Conservation (phyloP, 2,329 filamentous ascomycete species). For the Trichoderma afroharzianum region DNA sequence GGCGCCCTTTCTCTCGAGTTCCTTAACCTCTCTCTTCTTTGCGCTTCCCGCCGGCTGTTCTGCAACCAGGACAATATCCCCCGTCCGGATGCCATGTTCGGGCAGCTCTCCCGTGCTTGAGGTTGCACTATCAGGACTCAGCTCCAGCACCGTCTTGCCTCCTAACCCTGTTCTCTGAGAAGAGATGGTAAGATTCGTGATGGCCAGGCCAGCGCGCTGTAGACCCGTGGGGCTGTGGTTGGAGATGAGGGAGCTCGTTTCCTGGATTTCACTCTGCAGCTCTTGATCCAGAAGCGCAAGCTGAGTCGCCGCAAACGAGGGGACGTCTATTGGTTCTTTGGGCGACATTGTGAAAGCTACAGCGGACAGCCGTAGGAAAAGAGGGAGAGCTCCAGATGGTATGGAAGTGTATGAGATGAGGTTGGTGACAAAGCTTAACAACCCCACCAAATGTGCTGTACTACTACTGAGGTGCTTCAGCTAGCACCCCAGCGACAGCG, state of each 20-base stretch:
- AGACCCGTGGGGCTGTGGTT: conserved; percentile 66
- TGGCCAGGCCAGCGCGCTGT: conserved; percentile 72
- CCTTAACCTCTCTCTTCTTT: conserved; percentile 68
- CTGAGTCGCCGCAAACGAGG: conserved; percentile 67
- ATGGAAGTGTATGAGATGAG: not conserved
- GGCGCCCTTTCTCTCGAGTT: conserved; percentile 64
- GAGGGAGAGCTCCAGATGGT: not conserved
- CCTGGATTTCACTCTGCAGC: conserved; percentile 66
- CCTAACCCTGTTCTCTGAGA: conserved; percentile 85
- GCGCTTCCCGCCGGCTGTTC: conserved; percentile 71
- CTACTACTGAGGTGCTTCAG: too few species aligned
- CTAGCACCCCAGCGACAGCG: not conserved
- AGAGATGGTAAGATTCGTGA: conserved; percentile 69
- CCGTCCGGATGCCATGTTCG: conserved; percentile 71
- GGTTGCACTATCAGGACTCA: conserved; percentile 69
- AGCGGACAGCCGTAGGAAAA: not conserved
- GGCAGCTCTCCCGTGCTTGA: conserved; percentile 54
- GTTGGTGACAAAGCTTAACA: not conserved
- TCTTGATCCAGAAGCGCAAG: conserved; percentile 67
- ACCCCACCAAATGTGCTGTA: not conserved
- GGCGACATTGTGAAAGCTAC: conserved; percentile 31
- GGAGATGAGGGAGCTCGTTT: conserved; percentile 65
- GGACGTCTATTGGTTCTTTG: conserved; percentile 53
- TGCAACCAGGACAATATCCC: conserved; percentile 73
- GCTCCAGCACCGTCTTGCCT: conserved; percentile 84